These are phyloP conservation scores for Cajanus cajan DNA, from an alignment of 306 rosid species.

Conservation along the genomic window DNA sequence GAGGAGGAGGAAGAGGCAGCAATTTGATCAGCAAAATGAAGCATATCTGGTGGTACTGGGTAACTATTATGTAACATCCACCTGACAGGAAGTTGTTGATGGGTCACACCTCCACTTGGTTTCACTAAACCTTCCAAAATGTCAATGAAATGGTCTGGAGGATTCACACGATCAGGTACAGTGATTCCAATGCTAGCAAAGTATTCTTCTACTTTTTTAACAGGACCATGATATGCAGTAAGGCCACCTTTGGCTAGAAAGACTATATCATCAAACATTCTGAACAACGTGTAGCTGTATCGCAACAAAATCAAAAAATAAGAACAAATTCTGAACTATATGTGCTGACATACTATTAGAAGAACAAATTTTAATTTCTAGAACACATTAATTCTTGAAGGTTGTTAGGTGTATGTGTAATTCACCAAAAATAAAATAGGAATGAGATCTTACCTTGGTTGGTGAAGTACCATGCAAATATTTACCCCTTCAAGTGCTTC, in stretches of 20 bases:
- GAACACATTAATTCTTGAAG: background rate
- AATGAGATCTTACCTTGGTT: slow-evolving; percentile 60
- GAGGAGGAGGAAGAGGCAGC: slow-evolving; percentile 50
- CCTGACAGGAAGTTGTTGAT: slow-evolving; percentile 69
- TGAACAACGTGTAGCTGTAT: slow-evolving; percentile 70
- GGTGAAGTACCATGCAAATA: slow-evolving; percentile 67
- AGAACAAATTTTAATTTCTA: slow-evolving; percentile 9
- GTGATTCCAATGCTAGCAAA: slow-evolving; percentile 68
- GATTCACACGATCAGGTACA: slow-evolving; percentile 81
- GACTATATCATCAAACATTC: slow-evolving; percentile 81
- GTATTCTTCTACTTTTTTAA: slow-evolving; percentile 78
- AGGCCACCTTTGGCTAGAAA: slow-evolving; percentile 86
- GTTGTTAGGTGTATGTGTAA: background rate
- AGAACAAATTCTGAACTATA: background rate
- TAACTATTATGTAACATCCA: slow-evolving; percentile 91
- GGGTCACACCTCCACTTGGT: slow-evolving; percentile 50
- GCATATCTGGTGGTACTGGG: slow-evolving; percentile 71
- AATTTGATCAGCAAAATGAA: slow-evolving; percentile 56
- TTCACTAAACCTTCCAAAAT: slow-evolving; percentile 75
- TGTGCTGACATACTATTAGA: slow-evolving; percentile 21
- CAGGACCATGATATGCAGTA: slow-evolving; percentile 78
- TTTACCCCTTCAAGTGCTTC: slow-evolving; percentile 78
- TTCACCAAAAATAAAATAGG: background rate
- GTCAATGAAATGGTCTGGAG: slow-evolving; percentile 83
- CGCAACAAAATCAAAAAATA: slow-evolving; percentile 21